Evolutionary conservation across 1,284 basidiomycete genomes (phyloP).

Genomic region (Austroboletus novae-zelandiae): DNA sequence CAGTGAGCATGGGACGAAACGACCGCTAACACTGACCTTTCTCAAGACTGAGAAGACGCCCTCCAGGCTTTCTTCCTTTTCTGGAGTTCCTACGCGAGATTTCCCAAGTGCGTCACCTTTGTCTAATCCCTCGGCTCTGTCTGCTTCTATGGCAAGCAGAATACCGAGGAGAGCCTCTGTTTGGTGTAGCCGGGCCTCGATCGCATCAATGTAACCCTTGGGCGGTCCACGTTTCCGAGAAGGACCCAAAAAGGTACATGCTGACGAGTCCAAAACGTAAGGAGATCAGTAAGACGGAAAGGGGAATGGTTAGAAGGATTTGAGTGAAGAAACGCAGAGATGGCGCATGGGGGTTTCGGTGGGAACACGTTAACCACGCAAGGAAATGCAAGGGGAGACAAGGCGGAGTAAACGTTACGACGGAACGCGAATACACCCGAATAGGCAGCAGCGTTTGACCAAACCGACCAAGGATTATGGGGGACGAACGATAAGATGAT

Average conservation of each 20-base stretch:
- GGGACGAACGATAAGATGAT: slow-evolving; percentile 3
- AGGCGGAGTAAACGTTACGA: slow-evolving; percentile 15
- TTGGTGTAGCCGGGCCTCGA: slow-evolving; percentile 84
- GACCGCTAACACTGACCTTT: slow-evolving; percentile 17
- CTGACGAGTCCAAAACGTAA: slow-evolving; percentile 8
- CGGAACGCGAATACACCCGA: slow-evolving; percentile 8
- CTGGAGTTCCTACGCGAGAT: slow-evolving; percentile 2
- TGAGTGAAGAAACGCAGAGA: neutral
- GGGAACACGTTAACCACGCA: neutral
- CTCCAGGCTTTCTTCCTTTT: slow-evolving; percentile 12
- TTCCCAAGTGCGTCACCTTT: slow-evolving; percentile 43
- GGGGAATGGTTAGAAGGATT: neutral
- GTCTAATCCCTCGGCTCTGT: slow-evolving; percentile 54
- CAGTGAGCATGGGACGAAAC: neutral
- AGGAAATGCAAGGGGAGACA: slow-evolving; percentile 3
- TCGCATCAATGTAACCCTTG: slow-evolving; percentile 89
- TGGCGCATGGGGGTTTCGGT: neutral
- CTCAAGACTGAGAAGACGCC: slow-evolving; percentile 25
- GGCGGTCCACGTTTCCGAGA: slow-evolving; percentile 82
- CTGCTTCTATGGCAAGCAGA: slow-evolving; percentile 65
- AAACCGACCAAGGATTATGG: neutral
- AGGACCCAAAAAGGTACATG: slow-evolving; percentile 79
- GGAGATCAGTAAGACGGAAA: neutral
- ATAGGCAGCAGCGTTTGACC: slow-evolving; percentile 1
- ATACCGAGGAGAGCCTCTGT: slow-evolving; percentile 83